phyloP scores from a whole-genome alignment of 2,329 filamentous ascomycete genomes.

The Rutstroemia sydowiana region DNA sequence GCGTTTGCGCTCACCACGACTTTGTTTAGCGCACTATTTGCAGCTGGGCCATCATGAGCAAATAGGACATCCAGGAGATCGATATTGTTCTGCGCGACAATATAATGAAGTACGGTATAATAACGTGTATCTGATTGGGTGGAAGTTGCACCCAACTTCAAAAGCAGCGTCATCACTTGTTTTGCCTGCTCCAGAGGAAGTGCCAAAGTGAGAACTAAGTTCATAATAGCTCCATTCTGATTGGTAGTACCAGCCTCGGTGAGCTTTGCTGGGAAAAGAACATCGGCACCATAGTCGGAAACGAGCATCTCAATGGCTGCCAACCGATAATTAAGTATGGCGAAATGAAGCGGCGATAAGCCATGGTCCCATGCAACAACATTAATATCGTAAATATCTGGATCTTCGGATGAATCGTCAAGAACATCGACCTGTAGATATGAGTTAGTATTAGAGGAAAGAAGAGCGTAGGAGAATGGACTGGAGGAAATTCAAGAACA shows the following conservation, averaged over 20 bases:
- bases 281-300: slow-evolving; percentile 68
- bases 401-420: slow-evolving; percentile 56
- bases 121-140: slow-evolving; percentile 63
- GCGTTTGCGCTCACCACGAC: slow-evolving; percentile 39
- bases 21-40: slow-evolving; percentile 60
- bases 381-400: slow-evolving; percentile 75
- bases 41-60: slow-evolving; percentile 51
- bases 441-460: background rate
- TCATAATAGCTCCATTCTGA: slow-evolving; percentile 55
- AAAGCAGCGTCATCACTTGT: slow-evolving; percentile 55
- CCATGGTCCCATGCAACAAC: slow-evolving; percentile 73
- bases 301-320: slow-evolving; percentile 64
- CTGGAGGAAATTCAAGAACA: no score
- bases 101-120: slow-evolving; percentile 59
- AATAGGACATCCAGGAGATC: slow-evolving; percentile 43
- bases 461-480: no score
- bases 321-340: slow-evolving; percentile 65
- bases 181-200: slow-evolving; percentile 57
- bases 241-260: slow-evolving; percentile 28
- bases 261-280: slow-evolving; percentile 63
- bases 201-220: slow-evolving; percentile 58
- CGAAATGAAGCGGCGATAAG: slow-evolving; percentile 68
- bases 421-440: slow-evolving; percentile 36
- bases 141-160: slow-evolving; percentile 64
- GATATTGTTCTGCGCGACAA: slow-evolving; percentile 43